These are phyloP conservation scores for Akanthomyces lecanii DNA, from an alignment of 2,329 filamentous ascomycete genomes.

Conservation along the genomic window DNA sequence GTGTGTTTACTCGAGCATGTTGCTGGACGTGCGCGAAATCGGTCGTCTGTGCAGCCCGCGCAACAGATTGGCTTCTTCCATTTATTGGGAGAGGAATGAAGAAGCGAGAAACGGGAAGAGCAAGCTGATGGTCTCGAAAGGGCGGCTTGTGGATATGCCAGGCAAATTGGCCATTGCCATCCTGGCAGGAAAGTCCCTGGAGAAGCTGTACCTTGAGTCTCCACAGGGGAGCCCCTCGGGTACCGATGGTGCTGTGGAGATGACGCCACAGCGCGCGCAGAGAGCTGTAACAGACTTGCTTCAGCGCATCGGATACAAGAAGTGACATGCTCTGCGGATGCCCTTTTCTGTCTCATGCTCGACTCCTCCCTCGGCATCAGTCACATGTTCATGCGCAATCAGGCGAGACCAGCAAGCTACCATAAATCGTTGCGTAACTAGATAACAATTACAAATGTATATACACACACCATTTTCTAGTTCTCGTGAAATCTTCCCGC, in stretches of 20 bases:
- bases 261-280: conserved; percentile 1
- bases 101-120: not conserved
- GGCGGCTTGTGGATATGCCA: not conserved
- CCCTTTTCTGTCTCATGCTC: not conserved
- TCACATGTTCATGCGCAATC: not conserved
- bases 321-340: not conserved
- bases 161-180: conserved; percentile 7
- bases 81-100: not conserved
- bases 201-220: not conserved
- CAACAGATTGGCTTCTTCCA: not conserved
- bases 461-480: not conserved
- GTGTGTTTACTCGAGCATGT: conserved; percentile 2
- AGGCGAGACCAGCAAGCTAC: not conserved
- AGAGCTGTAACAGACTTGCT: not conserved
- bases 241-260: conserved; percentile 13
- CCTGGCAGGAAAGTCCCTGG: not conserved
- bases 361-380: not conserved
- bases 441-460: not conserved
- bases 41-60: conserved; percentile 11
- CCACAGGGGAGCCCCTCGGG: not conserved
- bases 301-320: not conserved
- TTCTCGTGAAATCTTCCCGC: not conserved
- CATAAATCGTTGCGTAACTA: not conserved
- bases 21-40: not conserved
- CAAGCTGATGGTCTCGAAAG: not conserved